Conservation (phyloP, 1,284 basidiomycete species). For the Phenoliferia sp. region DNA sequence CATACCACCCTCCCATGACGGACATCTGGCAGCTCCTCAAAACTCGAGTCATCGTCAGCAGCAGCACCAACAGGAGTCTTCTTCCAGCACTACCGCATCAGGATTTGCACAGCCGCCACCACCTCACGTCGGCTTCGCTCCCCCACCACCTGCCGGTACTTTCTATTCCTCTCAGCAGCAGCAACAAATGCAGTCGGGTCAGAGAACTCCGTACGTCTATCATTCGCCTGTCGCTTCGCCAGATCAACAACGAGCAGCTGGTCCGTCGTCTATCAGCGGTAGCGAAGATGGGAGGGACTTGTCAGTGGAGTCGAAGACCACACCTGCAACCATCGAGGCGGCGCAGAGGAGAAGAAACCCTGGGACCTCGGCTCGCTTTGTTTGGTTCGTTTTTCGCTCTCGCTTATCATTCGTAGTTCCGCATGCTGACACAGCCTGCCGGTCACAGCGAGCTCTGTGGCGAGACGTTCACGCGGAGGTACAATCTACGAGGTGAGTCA, state of each 20-base stretch:
- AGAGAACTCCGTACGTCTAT: slow-evolving; percentile 2
- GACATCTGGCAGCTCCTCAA: no score
- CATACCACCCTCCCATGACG: no score
- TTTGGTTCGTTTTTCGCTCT: slow-evolving; percentile 7
- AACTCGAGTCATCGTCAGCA: no score
- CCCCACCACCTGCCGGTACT: no score
- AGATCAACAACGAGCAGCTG: neutral
- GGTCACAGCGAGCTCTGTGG: slow-evolving; percentile 51
- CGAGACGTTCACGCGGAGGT: slow-evolving; percentile 73
- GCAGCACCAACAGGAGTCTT: no score
- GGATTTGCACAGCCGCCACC: no score
- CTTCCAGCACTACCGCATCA: no score
- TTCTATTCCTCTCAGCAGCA: no score
- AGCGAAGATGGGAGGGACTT: neutral
- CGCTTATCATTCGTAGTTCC: no score
- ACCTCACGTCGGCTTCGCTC: no score
- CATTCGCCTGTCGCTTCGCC: slow-evolving; percentile 4
- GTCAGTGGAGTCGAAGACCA: slow-evolving; percentile 24
- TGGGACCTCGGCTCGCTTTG: slow-evolving; percentile 27
- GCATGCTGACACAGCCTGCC: neutral
- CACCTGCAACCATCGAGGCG: slow-evolving; percentile 32
- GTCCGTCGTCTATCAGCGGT: neutral
- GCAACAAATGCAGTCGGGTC: neutral
- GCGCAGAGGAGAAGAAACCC: slow-evolving; percentile 27
- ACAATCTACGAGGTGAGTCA: slow-evolving; percentile 66